Conservation (phyloP, 2,329 filamentous ascomycete genomes). For the Ceratocystiopsis sp. region DNA sequence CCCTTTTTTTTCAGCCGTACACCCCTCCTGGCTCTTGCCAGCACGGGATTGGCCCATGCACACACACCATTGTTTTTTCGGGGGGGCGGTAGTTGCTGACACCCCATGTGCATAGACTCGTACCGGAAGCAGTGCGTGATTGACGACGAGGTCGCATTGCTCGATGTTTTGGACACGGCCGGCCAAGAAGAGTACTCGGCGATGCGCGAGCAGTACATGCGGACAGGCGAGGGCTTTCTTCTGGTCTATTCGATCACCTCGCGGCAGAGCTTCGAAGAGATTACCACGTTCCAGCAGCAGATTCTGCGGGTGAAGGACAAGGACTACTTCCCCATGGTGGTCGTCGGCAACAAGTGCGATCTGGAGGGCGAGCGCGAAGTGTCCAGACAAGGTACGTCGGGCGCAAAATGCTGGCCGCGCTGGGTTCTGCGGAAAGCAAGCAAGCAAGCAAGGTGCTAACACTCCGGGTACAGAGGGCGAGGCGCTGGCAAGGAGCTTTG, state of each 20-base stretch:
- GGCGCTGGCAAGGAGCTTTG: conserved; percentile 68
- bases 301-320: conserved; percentile 98
- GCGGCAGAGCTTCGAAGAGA: conserved; percentile 94
- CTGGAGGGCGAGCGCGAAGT: conserved; percentile 84
- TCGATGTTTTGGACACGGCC: conserved; percentile 95
- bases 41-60: background rate
- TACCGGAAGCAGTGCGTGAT: conserved; percentile 99
- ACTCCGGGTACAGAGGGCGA: conserved; percentile 57
- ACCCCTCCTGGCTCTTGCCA: no score
- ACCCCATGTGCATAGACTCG: conserved; percentile 47
- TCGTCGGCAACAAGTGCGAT: conserved; percentile 99
- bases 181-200: conserved; percentile 98
- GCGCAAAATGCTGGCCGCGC: background rate
- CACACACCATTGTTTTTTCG: conserved; percentile 8
- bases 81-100: background rate
- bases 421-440: no score
- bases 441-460: conserved; percentile 1
- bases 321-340: conserved; percentile 98
- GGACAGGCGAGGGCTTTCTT: conserved; percentile 93
- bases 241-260: conserved; percentile 98
- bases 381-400: conserved; percentile 72
- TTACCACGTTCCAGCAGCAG: conserved; percentile 96
- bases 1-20: background rate
- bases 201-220: conserved; percentile 99
- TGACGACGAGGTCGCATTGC: conserved; percentile 90